phyloP scores from a whole-genome alignment of 2,329 filamentous ascomycete genomes.

The Exophiala aquamarina region DNA sequence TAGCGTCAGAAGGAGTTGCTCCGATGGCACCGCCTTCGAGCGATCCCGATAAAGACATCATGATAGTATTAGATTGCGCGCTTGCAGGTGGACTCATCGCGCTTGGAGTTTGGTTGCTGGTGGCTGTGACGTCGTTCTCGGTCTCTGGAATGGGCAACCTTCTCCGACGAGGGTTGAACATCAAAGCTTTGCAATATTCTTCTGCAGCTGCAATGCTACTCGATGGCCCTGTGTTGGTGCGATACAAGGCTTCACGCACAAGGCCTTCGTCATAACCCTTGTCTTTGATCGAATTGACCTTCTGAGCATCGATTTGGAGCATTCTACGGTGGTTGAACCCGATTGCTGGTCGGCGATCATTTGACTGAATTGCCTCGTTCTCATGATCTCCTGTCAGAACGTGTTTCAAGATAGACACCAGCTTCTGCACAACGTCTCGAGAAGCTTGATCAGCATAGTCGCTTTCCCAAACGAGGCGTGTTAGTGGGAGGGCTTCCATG shows the following conservation, averaged over 20 bases:
- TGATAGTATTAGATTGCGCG: constrained; percentile 5
- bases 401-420: constrained; percentile 80
- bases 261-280: constrained; percentile 61
- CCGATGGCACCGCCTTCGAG: constrained; percentile 14
- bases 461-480: constrained; percentile 76
- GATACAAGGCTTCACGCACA: constrained; percentile 76
- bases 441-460: constrained; percentile 78
- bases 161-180: constrained; percentile 56
- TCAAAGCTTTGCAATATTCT: constrained; percentile 73
- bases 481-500: constrained; percentile 72
- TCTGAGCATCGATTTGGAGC: constrained; percentile 54
- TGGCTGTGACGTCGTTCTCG: constrained; percentile 21
- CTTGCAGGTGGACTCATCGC: constrained; percentile 9
- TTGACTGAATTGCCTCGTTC: constrained; percentile 59
- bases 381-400: constrained; percentile 79
- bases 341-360: constrained; percentile 57
- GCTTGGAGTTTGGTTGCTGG: constrained; percentile 29
- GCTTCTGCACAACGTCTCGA: constrained; percentile 70
- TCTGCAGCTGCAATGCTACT: constrained; percentile 45
- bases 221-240: constrained; percentile 65
- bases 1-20: constrained; percentile 7
- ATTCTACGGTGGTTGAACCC: constrained; percentile 48
- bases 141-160: constrained; percentile 62
- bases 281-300: constrained; percentile 44
- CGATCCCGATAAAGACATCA: constrained; percentile 2